Evolutionary conservation across 768 basidiomycete genomes (phyloP).

Genomic region (Leccinum sublutescens): DNA sequence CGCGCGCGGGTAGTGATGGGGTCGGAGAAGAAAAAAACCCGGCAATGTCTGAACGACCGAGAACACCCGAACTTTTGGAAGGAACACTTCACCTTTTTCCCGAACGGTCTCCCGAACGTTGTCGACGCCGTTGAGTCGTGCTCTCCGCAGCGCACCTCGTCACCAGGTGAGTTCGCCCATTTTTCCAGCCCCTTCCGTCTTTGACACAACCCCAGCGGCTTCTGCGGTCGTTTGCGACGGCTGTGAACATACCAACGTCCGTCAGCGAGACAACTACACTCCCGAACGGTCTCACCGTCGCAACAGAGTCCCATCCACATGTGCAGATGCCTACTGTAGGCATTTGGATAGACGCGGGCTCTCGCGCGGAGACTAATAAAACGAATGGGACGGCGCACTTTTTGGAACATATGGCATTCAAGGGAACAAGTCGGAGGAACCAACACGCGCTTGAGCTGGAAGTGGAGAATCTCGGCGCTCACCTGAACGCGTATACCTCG

Average conservation of each 20-base stretch:
- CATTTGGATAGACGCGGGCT: constrained; percentile 98
- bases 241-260: constrained; percentile 62
- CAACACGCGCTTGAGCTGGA: constrained; percentile 93
- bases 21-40: constrained; percentile 24
- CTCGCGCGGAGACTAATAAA: constrained; percentile 91
- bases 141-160: constrained; percentile 38
- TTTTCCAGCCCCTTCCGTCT: not conserved
- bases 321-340: constrained; percentile 98
- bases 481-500: constrained; percentile 97
- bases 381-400: constrained; percentile 98
- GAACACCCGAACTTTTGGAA: constrained; percentile 31
- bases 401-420: constrained; percentile 98
- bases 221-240: constrained; percentile 73
- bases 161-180: constrained; percentile 31
- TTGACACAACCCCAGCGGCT: constrained; percentile 38
- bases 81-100: constrained; percentile 27
- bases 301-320: constrained; percentile 86
- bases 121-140: constrained; percentile 43
- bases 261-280: constrained; percentile 90
- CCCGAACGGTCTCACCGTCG: constrained; percentile 92
- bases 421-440: constrained; percentile 85
- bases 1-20: constrained; percentile 8
- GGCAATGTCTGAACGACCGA: constrained; percentile 28
- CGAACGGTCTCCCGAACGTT: constrained; percentile 47
- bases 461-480: constrained; percentile 96